These are phyloP conservation scores for Apiospora arundinis DNA, from an alignment of 2,329 filamentous ascomycete genomes.

Conservation along the genomic window DNA sequence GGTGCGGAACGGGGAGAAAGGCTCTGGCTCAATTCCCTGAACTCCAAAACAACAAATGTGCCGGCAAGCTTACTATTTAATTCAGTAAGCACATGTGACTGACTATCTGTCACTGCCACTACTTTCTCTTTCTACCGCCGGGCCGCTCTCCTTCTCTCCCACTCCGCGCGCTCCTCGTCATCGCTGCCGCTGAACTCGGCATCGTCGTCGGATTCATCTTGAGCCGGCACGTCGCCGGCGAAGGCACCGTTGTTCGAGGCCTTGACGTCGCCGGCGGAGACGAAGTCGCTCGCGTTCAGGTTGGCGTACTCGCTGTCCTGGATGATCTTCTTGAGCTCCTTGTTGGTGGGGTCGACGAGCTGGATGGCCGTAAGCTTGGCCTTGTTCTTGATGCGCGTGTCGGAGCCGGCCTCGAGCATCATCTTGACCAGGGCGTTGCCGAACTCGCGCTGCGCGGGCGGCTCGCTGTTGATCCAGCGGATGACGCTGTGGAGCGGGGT, in stretches of 20 bases:
- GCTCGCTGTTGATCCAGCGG: slow-evolving; percentile 75
- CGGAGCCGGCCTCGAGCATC: slow-evolving; percentile 79
- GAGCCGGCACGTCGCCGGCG: slow-evolving; percentile 31
- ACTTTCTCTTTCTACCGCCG: background rate
- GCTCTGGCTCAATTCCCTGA: slow-evolving; percentile 10
- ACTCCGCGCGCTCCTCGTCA: slow-evolving; percentile 68
- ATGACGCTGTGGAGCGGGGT: slow-evolving; percentile 82
- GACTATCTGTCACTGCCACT: slow-evolving; percentile 37
- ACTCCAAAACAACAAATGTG: slow-evolving; percentile 15
- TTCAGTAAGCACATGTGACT: background rate
- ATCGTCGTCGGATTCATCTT: slow-evolving; percentile 55
- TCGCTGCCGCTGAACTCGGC: slow-evolving; percentile 70
- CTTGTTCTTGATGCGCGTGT: slow-evolving; percentile 68
- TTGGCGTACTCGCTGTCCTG: slow-evolving; percentile 73
- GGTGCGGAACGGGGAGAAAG: background rate
- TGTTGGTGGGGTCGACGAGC: slow-evolving; percentile 75
- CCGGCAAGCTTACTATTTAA: background rate
- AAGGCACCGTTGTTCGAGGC: slow-evolving; percentile 28
- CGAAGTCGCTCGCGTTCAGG: slow-evolving; percentile 65
- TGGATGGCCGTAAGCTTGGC: slow-evolving; percentile 74
- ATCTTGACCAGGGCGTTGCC: slow-evolving; percentile 75
- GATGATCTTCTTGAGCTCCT: slow-evolving; percentile 65
- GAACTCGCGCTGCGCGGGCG: slow-evolving; percentile 66
- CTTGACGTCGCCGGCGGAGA: slow-evolving; percentile 43
- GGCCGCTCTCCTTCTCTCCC: slow-evolving; percentile 55